Percentiles rank a stretch among this genome's conserved stretches.
These are phyloP conservation scores for Rutstroemia sp. DNA, from an alignment of 2,329 filamentous ascomycete genomes.

Conservation along the genomic window DNA sequence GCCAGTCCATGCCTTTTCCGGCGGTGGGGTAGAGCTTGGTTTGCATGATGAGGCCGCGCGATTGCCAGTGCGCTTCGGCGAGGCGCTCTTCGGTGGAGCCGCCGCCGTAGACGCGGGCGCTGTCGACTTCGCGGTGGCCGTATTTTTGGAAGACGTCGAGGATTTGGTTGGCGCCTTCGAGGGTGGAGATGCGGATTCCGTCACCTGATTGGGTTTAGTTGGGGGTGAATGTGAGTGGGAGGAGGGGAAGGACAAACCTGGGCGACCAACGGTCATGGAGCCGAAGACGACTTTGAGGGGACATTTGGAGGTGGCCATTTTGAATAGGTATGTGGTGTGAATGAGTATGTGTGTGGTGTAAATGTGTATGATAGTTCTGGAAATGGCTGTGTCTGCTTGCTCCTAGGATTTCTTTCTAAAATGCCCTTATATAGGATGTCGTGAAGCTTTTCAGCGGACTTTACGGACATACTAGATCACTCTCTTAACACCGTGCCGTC, in stretches of 20 bases:
- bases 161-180: constrained; percentile 26
- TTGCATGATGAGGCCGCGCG: constrained; percentile 53
- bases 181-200: neutral
- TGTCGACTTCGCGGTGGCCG: constrained; percentile 64
- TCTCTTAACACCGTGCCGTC: neutral
- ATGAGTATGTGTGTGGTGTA: no score
- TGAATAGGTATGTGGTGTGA: neutral
- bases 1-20: neutral
- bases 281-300: constrained; percentile 15
- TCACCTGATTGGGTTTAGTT: neutral
- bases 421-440: no score
- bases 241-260: neutral
- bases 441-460: neutral
- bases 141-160: constrained; percentile 58
- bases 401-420: no score
- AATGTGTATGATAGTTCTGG: no score
- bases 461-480: neutral
- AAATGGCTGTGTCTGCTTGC: no score
- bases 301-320: neutral
- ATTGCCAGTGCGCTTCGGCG: constrained; percentile 49
- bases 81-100: constrained; percentile 60
- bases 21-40: constrained; percentile 41
- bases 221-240: neutral
- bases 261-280: constrained; percentile 18
- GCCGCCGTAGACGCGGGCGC: constrained; percentile 55